Evolutionary conservation across 148 eudicot genomes (phyloP).

Genomic region (Arbutus unedo): DNA sequence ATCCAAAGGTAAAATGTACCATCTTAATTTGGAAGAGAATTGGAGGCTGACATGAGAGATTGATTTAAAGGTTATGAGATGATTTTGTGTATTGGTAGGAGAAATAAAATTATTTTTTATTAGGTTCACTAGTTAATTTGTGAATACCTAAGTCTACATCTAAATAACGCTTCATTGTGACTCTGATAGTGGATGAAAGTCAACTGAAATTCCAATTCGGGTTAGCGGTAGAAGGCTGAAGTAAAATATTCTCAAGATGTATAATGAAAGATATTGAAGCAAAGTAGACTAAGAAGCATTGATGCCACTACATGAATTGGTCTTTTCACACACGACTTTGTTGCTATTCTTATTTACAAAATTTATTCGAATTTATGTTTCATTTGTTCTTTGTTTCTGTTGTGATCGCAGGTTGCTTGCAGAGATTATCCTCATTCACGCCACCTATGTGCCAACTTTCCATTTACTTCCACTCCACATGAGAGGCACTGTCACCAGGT

Average conservation of each 20-base stretch:
- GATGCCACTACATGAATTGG: constrained; percentile 21
- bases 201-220: neutral
- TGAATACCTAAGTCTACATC: neutral
- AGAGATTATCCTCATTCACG: constrained; percentile 97
- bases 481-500: constrained; percentile 62
- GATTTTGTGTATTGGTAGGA: neutral
- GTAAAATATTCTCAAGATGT: neutral
- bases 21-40: neutral
- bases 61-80: neutral
- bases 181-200: neutral
- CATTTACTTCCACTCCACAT: constrained; percentile 63
- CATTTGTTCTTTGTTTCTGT: neutral
- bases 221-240: neutral
- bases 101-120: neutral
- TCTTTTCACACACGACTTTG: neutral
- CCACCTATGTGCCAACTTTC: constrained; percentile 80
- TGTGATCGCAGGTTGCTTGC: constrained; percentile 74
- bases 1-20: neutral
- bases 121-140: neutral
- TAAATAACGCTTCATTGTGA: neutral
- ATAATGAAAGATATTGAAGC: constrained; percentile 27
- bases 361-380: neutral
- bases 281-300: constrained; percentile 45
- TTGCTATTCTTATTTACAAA: neutral
- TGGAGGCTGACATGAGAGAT: neutral